A percentile compares a stretch with the other conserved stretches of the same genome.
phyloP scores from a whole-genome alignment of 129 eudicot species.

The Sambucus nigra region DNA sequence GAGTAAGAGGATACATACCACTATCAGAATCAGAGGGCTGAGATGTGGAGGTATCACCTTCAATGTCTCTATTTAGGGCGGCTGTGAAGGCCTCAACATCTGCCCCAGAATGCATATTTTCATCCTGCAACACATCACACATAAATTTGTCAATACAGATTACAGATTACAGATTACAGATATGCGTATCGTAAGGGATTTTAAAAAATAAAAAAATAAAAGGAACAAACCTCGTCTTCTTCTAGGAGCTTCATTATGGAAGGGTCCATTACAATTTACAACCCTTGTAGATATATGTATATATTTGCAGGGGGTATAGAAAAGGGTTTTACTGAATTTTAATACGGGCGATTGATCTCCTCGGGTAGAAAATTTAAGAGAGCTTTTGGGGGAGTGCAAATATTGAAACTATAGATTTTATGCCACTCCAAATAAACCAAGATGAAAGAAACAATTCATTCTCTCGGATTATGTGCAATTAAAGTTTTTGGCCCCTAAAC shows the following conservation, averaged over 20 bases:
- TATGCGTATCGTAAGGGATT: not conserved
- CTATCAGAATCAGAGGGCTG: constrained; percentile 35
- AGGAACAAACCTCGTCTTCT: constrained; percentile 70
- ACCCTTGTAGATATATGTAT: not conserved
- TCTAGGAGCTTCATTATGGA: constrained; percentile 79
- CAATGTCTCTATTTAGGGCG: constrained; percentile 85
- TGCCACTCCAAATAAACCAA: no score
- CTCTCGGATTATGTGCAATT: no score
- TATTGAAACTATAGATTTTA: no score
- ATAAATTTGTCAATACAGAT: not conserved
- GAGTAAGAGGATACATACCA: constrained; percentile 8
- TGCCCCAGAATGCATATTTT: constrained; percentile 91
- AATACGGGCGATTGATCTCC: not conserved
- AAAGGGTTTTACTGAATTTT: not conserved
- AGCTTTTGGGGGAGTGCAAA: no score
- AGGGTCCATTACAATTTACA: constrained; percentile 49
- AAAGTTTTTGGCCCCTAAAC: no score
- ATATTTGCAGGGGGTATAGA: not conserved
- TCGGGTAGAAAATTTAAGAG: no score
- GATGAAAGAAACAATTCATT: no score
- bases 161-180: not conserved
- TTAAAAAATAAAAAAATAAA: not conserved
- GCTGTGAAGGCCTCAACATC: constrained; percentile 94
- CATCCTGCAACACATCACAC: constrained; percentile 45
- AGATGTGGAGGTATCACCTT: constrained; percentile 54